These are phyloP conservation scores for Phanerodontia chrysosporium DNA, from an alignment of 768 basidiomycete genomes.

Conservation along the genomic window DNA sequence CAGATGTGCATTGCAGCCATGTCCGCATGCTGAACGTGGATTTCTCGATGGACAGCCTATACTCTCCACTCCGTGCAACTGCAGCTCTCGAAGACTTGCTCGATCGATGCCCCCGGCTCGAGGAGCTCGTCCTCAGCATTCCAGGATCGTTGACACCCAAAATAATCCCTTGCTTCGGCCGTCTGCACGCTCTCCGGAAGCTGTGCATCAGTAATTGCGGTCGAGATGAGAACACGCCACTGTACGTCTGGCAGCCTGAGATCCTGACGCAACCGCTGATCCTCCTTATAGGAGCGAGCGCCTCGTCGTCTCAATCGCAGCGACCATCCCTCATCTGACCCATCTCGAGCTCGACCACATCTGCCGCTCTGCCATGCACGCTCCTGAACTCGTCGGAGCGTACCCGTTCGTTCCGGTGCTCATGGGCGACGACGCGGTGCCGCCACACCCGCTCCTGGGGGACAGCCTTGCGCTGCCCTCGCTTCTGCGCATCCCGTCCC, in stretches of 20 bases:
- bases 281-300: slow-evolving; percentile 53
- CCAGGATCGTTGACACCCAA: slow-evolving; percentile 45
- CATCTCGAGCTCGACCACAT: slow-evolving; percentile 59
- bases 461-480: slow-evolving; percentile 60
- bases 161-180: slow-evolving; percentile 45
- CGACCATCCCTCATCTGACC: slow-evolving; percentile 49
- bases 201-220: slow-evolving; percentile 45
- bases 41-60: slow-evolving; percentile 31
- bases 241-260: slow-evolving; percentile 26
- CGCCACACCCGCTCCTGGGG: slow-evolving; percentile 44
- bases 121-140: slow-evolving; percentile 43
- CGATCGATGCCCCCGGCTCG: slow-evolving; percentile 42
- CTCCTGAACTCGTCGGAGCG: slow-evolving; percentile 49
- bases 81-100: slow-evolving; percentile 51
- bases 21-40: slow-evolving; percentile 43
- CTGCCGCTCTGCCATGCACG: slow-evolving; percentile 60
- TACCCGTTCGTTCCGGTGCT: slow-evolving; percentile 60
- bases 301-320: slow-evolving; percentile 64
- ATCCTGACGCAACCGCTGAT: neutral
- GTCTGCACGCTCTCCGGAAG: slow-evolving; percentile 37
- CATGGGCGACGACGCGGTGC: slow-evolving; percentile 57
- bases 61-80: slow-evolving; percentile 29
- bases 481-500: slow-evolving; percentile 57
- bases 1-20: slow-evolving; percentile 45
- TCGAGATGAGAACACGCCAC: slow-evolving; percentile 29